Conservation (phyloP, 495 filamentous ascomycete species). For the Talaromyces ruber region DNA sequence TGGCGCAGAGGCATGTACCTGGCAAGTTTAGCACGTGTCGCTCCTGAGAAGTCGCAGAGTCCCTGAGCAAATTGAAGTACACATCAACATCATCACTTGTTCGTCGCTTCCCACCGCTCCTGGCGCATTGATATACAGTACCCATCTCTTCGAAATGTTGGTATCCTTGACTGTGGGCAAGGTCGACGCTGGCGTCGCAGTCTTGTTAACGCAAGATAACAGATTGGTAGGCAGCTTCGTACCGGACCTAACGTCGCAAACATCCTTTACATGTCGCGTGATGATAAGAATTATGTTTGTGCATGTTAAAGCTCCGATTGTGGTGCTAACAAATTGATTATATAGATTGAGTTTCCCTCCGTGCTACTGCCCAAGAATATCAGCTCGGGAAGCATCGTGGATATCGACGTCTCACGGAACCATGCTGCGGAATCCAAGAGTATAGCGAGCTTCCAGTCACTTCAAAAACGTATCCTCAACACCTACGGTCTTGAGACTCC, state of each 20-base stretch:
- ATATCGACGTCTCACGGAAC: constrained; percentile 94
- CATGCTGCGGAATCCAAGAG: constrained; percentile 63
- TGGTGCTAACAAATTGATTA: not conserved
- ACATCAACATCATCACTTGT: not conserved
- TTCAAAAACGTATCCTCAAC: constrained; percentile 79
- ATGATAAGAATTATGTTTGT: constrained; percentile 1
- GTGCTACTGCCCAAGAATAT: constrained; percentile 94
- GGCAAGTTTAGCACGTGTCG: not conserved
- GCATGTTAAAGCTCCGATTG: not conserved
- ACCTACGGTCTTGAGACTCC: constrained; percentile 80
- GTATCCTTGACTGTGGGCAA: constrained; percentile 98
- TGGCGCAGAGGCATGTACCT: not conserved
- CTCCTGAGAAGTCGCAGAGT: not conserved
- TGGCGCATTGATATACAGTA: not conserved
- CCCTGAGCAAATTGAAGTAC: not conserved
- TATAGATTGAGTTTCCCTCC: constrained; percentile 95
- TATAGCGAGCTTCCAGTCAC: constrained; percentile 62
- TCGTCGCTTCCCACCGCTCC: not conserved
- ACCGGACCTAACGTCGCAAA: constrained; percentile 8
- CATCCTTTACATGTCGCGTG: not conserved
- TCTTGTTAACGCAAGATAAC: constrained; percentile 94
- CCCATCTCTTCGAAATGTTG: constrained; percentile 53
- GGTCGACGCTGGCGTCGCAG: constrained; percentile 96
- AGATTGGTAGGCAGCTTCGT: constrained; percentile 62
- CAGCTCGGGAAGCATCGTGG: constrained; percentile 89